Conservation (phyloP, 129 eudicot genomes). For the sunflower (Helianthus annuus) region DNA sequence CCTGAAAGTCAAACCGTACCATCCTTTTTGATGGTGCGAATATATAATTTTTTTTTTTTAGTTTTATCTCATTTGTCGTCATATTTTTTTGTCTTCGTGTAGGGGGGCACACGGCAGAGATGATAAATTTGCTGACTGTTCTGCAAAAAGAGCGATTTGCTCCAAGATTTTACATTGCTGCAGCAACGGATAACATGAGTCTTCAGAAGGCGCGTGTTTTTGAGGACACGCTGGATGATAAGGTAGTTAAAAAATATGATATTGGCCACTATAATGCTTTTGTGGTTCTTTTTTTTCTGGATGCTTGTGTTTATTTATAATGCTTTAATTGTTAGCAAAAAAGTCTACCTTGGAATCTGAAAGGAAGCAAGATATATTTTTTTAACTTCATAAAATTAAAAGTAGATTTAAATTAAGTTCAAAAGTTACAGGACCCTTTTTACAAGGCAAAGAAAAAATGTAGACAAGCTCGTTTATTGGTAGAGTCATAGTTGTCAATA, state of each 20-base stretch:
- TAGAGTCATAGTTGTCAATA: background rate
- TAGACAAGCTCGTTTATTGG: background rate
- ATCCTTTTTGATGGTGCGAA: background rate
- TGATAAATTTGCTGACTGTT: conserved; percentile 68
- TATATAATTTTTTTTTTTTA: background rate
- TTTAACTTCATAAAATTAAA: background rate
- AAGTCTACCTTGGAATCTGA: background rate
- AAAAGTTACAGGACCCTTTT: background rate
- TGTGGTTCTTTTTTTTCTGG: background rate
- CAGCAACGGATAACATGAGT: conserved; percentile 94
- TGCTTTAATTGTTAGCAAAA: background rate
- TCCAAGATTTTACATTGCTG: conserved; percentile 82
- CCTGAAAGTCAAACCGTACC: background rate
- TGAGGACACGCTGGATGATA: conserved; percentile 53
- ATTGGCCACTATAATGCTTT: background rate
- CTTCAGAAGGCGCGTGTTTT: conserved; percentile 82
- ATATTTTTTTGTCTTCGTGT: conserved; percentile 14
- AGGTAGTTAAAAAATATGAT: conserved; percentile 38
- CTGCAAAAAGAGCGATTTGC: conserved; percentile 61
- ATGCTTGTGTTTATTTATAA: background rate
- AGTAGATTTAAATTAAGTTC: too few species aligned
- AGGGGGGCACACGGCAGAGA: conserved; percentile 96
- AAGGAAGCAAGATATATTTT: background rate
- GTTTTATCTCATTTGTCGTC: background rate
- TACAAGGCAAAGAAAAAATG: background rate